phyloP scores from a whole-genome alignment of 2,329 filamentous ascomycete species.

The Trichoderma polysporum region DNA sequence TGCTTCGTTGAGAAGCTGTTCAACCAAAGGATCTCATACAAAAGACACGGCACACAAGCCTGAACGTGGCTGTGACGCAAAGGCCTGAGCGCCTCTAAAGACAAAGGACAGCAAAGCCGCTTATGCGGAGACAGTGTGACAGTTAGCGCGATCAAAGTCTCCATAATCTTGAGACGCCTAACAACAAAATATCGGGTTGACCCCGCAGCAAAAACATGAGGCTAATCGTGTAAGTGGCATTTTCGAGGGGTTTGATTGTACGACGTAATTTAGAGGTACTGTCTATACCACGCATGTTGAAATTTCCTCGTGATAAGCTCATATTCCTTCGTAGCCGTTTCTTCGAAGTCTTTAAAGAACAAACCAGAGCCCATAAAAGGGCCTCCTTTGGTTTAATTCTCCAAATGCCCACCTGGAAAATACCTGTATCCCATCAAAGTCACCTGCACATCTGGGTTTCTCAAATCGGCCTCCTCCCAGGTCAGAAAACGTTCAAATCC shows the following conservation, averaged over 20 bases:
- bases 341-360: no score
- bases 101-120: neutral
- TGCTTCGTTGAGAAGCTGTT: no score
- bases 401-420: neutral
- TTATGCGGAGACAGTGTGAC: neutral
- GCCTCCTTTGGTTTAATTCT: no score
- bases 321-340: no score
- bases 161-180: neutral
- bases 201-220: neutral
- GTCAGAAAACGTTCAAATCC: conserved; percentile 50
- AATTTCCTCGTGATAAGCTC: no score
- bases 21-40: no score
- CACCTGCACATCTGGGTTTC: conserved; percentile 11
- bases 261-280: no score
- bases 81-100: no score
- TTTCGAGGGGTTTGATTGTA: neutral
- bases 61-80: no score
- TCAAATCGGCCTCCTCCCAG: conserved; percentile 34
- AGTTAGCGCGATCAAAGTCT: neutral
- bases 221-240: neutral
- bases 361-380: no score
- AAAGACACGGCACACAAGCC: no score
- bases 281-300: no score
- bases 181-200: neutral
- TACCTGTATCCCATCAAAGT: neutral